Evolutionary conservation across 768 basidiomycete genomes (phyloP).

Genomic region (Fomitopsis serialis): DNA sequence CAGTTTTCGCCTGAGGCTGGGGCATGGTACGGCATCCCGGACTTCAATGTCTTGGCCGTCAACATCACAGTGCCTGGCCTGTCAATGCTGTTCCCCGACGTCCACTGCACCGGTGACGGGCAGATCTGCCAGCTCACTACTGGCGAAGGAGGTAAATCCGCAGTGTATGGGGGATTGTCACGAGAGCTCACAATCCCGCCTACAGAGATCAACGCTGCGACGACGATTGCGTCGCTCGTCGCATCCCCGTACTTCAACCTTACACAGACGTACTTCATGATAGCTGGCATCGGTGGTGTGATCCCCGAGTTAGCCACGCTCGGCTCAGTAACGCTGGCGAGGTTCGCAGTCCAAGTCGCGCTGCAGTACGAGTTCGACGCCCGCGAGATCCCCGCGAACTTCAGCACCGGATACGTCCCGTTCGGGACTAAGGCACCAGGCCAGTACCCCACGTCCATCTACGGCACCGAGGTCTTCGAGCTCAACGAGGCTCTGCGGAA

Average conservation of each 20-base stretch:
- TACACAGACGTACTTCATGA: conserved; percentile 34
- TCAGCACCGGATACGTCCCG: conserved; percentile 33
- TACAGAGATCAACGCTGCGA: conserved; percentile 40
- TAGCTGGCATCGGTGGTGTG: conserved; percentile 36
- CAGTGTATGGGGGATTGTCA: too few species aligned
- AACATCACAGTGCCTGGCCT: conserved; percentile 34
- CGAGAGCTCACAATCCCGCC: too few species aligned
- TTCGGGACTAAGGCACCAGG: conserved; percentile 25
- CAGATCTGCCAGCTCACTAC: conserved; percentile 33
- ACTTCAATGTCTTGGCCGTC: conserved; percentile 26
- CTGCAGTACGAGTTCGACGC: conserved; percentile 38
- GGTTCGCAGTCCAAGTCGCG: conserved; percentile 33
- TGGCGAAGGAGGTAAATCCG: conserved; percentile 25
- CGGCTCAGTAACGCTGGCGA: conserved; percentile 31
- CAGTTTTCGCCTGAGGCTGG: conserved; percentile 1
- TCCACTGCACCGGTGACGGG: conserved; percentile 28
- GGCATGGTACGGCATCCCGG: conserved; percentile 18
- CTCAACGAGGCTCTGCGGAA: conserved; percentile 36
- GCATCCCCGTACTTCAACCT: conserved; percentile 31
- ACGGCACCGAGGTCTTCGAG: conserved; percentile 44
- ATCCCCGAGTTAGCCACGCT: conserved; percentile 34
- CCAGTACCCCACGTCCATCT: conserved; percentile 21
- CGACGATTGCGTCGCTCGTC: conserved; percentile 25
- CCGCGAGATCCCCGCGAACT: conserved; percentile 32
- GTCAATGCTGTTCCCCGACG: conserved; percentile 33